A percentile compares a stretch with the other conserved stretches of the same genome.
phyloP scores from a whole-genome alignment of 441 rosid genomes.

The Bocquillonia castaneifolia region DNA sequence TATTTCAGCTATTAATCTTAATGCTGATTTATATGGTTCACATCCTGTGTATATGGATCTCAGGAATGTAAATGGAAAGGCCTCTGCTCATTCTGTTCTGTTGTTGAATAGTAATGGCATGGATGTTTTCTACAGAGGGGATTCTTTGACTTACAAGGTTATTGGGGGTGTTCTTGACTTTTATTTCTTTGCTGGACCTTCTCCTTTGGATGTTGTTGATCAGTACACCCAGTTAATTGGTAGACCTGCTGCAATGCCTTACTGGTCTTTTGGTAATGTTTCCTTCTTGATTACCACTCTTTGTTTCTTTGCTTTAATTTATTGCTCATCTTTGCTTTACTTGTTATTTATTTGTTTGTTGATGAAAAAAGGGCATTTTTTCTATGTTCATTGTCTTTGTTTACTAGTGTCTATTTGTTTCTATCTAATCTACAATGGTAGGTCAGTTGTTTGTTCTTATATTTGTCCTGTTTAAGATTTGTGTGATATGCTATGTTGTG shows the following conservation, averaged over 20 bases:
- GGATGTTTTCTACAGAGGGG: conserved; percentile 85
- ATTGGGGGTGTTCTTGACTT: conserved; percentile 93
- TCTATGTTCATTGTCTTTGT: background rate
- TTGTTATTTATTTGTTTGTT: background rate
- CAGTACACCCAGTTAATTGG: conserved; percentile 83
- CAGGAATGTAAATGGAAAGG: conserved; percentile 58
- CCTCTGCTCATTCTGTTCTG: conserved; percentile 70
- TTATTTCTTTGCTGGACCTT: conserved; percentile 77
- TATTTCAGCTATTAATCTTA: conserved; percentile 70
- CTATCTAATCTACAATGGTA: background rate
- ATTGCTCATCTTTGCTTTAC: background rate
- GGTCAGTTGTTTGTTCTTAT: background rate
- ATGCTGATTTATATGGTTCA: conserved; percentile 80
- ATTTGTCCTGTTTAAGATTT: background rate
- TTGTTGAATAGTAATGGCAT: conserved; percentile 89
- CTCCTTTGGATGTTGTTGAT: conserved; percentile 74
- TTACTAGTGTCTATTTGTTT: background rate
- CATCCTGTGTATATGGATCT: conserved; percentile 97
- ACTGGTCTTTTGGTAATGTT: conserved; percentile 84
- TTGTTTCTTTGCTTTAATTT: background rate
- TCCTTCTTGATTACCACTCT: conserved; percentile 14
- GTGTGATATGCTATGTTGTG: background rate
- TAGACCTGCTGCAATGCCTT: conserved; percentile 97
- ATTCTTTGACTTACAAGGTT: conserved; percentile 77
- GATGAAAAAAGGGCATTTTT: background rate